Evolutionary conservation across 1,284 basidiomycete genomes (phyloP).

Genomic region (Gymnopus androsaceus): DNA sequence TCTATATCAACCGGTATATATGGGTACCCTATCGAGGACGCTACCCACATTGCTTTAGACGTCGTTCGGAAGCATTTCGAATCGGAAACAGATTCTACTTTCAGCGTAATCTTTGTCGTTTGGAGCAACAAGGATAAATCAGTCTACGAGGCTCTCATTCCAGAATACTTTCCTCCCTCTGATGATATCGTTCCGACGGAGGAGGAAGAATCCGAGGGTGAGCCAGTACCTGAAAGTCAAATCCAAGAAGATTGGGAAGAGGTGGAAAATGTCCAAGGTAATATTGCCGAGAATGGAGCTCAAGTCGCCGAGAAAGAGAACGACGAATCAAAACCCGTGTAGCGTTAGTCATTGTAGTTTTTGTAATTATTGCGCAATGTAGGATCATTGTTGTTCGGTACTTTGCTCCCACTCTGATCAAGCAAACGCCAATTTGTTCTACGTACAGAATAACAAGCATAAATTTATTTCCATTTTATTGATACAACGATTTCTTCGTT

Average conservation of each 20-base stretch:
- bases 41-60: slow-evolving; percentile 69
- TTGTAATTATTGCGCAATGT: no score
- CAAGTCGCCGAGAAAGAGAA: not conserved
- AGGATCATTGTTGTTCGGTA: no score
- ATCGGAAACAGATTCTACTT: slow-evolving; percentile 49
- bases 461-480: slow-evolving; percentile 1
- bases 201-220: not conserved
- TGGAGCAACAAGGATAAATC: slow-evolving; percentile 65
- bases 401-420: no score
- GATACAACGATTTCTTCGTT: slow-evolving; percentile 6
- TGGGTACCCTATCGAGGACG: slow-evolving; percentile 73
- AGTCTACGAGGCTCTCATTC: slow-evolving; percentile 67
- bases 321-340: not conserved
- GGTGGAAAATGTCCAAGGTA: not conserved
- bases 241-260: not conserved
- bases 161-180: slow-evolving; percentile 59
- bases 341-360: no score
- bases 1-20: slow-evolving; percentile 83
- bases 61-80: slow-evolving; percentile 62
- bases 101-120: slow-evolving; percentile 71
- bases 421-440: no score
- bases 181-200: not conserved
- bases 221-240: slow-evolving; percentile 6
- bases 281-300: not conserved
- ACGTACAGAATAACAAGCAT: not conserved